Percentiles rank a stretch among this genome's conserved stretches.
These are phyloP conservation scores for Centaurea solstitialis DNA, from an alignment of 129 eudicot genomes.

Conservation along the genomic window DNA sequence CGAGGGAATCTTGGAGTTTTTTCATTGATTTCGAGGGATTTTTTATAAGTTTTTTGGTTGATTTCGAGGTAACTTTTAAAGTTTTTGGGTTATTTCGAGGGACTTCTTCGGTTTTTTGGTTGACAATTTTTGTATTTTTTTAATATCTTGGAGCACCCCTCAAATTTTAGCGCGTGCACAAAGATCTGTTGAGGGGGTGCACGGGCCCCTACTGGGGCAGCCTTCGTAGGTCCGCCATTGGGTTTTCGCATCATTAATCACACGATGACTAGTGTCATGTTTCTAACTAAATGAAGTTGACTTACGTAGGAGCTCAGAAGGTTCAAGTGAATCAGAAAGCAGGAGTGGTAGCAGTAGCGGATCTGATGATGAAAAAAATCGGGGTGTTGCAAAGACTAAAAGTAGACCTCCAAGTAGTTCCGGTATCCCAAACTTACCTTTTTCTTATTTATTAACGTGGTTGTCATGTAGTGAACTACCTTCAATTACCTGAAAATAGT, in stretches of 20 bases:
- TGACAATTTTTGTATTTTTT: no score
- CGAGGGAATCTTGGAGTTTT: no score
- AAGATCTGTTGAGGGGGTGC: no score
- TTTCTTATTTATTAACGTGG: neutral
- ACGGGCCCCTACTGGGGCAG: no score
- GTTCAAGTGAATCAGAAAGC: slow-evolving; percentile 71
- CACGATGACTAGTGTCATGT: neutral
- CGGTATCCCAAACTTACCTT: slow-evolving; percentile 23
- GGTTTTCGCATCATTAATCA: neutral
- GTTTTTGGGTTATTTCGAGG: no score
- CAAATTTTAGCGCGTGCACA: no score
- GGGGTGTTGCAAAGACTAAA: slow-evolving; percentile 27
- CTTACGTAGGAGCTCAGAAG: slow-evolving; percentile 44
- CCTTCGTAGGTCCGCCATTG: no score
- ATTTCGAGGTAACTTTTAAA: no score
- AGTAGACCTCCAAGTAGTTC: slow-evolving; percentile 31
- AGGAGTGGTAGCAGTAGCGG: slow-evolving; percentile 49
- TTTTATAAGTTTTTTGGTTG: no score
- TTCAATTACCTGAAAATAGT: neutral
- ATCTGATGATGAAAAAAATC: slow-evolving; percentile 65
- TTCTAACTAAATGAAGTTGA: neutral
- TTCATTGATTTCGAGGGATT: no score
- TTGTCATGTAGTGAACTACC: neutral
- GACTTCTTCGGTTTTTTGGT: no score
- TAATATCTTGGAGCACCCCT: no score